Evolutionary conservation across 805 yeast species (phyloP).

Genomic region (Kuraishia borneana): DNA sequence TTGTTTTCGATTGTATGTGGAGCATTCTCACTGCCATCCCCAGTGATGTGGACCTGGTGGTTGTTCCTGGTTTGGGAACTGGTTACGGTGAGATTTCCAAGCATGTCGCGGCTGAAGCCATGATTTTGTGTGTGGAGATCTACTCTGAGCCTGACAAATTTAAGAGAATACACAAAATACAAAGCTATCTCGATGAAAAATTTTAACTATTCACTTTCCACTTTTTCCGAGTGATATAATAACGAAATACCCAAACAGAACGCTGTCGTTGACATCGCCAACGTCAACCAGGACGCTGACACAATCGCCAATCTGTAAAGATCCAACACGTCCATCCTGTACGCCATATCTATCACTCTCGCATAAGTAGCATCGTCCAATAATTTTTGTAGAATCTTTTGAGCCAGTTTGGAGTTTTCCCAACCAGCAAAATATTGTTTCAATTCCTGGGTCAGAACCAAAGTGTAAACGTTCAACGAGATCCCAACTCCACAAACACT

Average conservation of each 20-base stretch:
- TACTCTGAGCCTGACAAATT: slow-evolving; percentile 10
- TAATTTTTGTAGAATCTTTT: slow-evolving; percentile 10
- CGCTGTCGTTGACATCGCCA: too few species aligned
- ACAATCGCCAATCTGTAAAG: too few species aligned
- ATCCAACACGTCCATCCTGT: slow-evolving; percentile 15
- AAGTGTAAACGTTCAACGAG: slow-evolving; percentile 2
- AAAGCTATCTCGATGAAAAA: too few species aligned
- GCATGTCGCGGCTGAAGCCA: slow-evolving; percentile 20
- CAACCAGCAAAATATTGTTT: slow-evolving; percentile 3
- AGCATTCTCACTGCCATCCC: slow-evolving; percentile 15
- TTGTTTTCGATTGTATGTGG: slow-evolving; percentile 28
- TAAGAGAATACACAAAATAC: slow-evolving; percentile 11
- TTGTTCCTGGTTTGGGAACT: slow-evolving; percentile 27
- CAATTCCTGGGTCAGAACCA: not conserved
- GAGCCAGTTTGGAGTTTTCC: slow-evolving; percentile 10
- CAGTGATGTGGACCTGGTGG: slow-evolving; percentile 12
- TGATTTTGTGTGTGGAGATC: slow-evolving; percentile 22
- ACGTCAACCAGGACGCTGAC: too few species aligned
- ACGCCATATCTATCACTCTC: slow-evolving; percentile 16
- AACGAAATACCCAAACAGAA: too few species aligned
- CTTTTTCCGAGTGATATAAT: too few species aligned
- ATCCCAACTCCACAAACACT: slow-evolving; percentile 34
- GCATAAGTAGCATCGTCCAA: slow-evolving; percentile 14
- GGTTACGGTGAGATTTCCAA: slow-evolving; percentile 25
- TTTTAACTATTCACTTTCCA: too few species aligned